Evolutionary conservation across 2,329 filamentous ascomycete genomes (phyloP), one percentile per base, ranked within the genome.

Genomic region (Arachnomyces sp.): DNA sequence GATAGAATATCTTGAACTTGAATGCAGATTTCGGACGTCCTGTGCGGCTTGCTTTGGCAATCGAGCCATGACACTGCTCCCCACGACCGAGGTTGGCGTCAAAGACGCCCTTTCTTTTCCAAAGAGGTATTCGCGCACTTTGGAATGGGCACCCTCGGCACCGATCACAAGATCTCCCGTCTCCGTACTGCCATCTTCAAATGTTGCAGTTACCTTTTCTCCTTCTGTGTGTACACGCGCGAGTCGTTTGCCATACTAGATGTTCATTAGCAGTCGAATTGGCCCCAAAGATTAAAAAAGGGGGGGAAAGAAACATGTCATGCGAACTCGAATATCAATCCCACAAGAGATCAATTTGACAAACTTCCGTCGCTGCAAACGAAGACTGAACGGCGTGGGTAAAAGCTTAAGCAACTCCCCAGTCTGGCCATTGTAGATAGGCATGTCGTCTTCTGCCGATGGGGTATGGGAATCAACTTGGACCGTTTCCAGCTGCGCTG

Each of bases 381-480:
- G 54, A 13, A 56, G 43, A 42, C 45, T 52, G 38, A 49, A 50
- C 14, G 58, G 56, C 13, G 54, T 47, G 6, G 51, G 51, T 4
- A 59, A 29, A 1, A 43, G 45, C 16, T 48, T 53, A 30, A 58
- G 36, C 28, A 49, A 16, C 30, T 57, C 49, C 2, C 51, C 54
- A 2, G 52, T 58, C 35, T 43, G 20, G 9, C 49, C 47, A 40
- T 59, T 45, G 34, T 49, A 49, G 12, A 57, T 44, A 9, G 55
- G 53, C 28, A 58, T 33, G 7, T 49, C 32, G 38, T 48, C 53
- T 7, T 44, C 47, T 11, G 36, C 46, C 9, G 42, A 35, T n/a
- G 53, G 50, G 4, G 42, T 46, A 31, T 54, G 49, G 18, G 38
- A 51, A 34, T 56, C 53, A 5, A 55, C 53, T 35, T 59, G 54